phyloP scores from a whole-genome alignment of 345 rosid genomes.

The Corchorus capsularis region DNA sequence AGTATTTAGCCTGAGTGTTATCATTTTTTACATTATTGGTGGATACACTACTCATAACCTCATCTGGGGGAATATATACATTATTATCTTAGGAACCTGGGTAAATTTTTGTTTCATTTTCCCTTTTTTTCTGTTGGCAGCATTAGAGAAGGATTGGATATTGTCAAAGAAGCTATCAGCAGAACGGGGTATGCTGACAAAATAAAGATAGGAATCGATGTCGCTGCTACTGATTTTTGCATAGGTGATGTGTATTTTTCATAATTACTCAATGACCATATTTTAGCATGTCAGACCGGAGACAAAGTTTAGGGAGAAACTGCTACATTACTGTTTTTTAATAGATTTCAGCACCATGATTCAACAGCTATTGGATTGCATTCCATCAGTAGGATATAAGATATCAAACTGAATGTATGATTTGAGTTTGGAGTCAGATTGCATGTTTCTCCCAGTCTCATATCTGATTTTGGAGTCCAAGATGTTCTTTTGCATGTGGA shows the following conservation, averaged over 20 bases:
- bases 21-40: constrained; percentile 1
- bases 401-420: background rate
- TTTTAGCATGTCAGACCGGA: background rate
- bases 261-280: constrained; percentile 12
- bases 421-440: background rate
- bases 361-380: background rate
- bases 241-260: constrained; percentile 53
- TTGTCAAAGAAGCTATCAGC: constrained; percentile 87
- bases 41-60: background rate
- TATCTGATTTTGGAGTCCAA: background rate
- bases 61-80: background rate
- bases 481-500: constrained; percentile 14
- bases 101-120: constrained; percentile 14
- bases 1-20: constrained; percentile 22
- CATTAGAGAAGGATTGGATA: constrained; percentile 84
- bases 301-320: constrained; percentile 2
- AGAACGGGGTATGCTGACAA: constrained; percentile 81
- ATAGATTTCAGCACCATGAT: background rate
- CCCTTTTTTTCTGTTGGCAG: constrained; percentile 45
- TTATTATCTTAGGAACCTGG: background rate
- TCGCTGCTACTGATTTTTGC: constrained; percentile 87
- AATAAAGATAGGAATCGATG: constrained; percentile 92
- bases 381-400: constrained; percentile 11
- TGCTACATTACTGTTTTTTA: background rate
- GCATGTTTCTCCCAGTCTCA: background rate